Evolutionary conservation across 441 rosid species (phyloP).

Genomic region (Eutrema salsugineum): DNA sequence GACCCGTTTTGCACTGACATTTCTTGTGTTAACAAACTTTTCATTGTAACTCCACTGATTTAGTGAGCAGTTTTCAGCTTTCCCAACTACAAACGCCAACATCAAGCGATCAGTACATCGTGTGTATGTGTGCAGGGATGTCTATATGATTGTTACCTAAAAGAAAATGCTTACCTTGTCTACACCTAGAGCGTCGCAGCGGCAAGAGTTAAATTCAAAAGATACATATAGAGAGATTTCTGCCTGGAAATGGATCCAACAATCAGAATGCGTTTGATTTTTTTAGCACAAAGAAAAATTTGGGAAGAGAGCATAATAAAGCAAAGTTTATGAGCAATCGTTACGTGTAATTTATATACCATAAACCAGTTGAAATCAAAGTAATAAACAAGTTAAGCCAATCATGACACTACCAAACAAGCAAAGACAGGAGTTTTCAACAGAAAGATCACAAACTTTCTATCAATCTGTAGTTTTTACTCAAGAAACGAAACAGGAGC

Average conservation of each 20-base stretch:
- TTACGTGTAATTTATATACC: conserved; percentile 28
- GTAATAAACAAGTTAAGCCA: conserved; percentile 27
- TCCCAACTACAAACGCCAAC: conserved; percentile 34
- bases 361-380: conserved; percentile 15
- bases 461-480: conserved; percentile 4
- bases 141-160: background rate
- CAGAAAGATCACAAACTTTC: conserved; percentile 17
- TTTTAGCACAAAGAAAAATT: background rate
- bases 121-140: background rate
- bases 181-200: conserved; percentile 33
- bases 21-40: conserved; percentile 62
- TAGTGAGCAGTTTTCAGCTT: background rate
- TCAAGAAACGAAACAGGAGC: background rate
- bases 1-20: conserved; percentile 63
- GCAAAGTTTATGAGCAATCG: background rate
- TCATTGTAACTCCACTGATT: conserved; percentile 44
- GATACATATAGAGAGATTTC: conserved; percentile 30
- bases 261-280: conserved; percentile 18
- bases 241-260: conserved; percentile 42
- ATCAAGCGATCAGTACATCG: conserved; percentile 15
- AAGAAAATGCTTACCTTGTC: conserved; percentile 37
- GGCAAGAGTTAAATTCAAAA: conserved; percentile 45
- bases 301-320: background rate
- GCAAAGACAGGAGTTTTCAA: conserved; percentile 25
- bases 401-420: conserved; percentile 40